These are phyloP conservation scores for Ilex aquifolium DNA, from an alignment of 257 asterid genomes.

Conservation along the genomic window DNA sequence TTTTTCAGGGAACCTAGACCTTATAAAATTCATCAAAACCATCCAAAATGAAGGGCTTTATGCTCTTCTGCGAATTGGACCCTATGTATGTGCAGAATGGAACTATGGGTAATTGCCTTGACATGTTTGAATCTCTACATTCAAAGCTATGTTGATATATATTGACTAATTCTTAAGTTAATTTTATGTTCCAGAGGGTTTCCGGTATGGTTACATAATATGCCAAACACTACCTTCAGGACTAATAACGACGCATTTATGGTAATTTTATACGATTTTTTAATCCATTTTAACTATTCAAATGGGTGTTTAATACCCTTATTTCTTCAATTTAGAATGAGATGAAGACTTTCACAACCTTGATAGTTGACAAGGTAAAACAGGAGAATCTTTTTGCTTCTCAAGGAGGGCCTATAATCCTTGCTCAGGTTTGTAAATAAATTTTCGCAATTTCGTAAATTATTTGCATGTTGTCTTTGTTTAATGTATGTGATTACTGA, in stretches of 20 bases:
- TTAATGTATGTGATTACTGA: not conserved
- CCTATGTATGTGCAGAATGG: conserved; percentile 52
- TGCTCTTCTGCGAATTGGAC: conserved; percentile 44
- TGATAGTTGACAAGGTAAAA: conserved; percentile 37
- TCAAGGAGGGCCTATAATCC: conserved; percentile 45
- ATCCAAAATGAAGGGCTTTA: conserved; percentile 38
- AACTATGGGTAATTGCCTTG: conserved; percentile 25
- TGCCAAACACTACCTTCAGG: conserved; percentile 26
- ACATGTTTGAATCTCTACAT: not conserved
- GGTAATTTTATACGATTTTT: conserved; percentile 15
- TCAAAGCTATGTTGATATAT: not conserved
- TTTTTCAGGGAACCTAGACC: conserved; percentile 28
- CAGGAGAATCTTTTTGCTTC: conserved; percentile 34
- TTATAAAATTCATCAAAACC: conserved; percentile 29
- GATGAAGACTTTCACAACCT: conserved; percentile 32
- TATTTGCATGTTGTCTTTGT: not conserved
- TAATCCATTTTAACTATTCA: not conserved
- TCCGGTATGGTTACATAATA: conserved; percentile 42
- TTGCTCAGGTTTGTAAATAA: conserved; percentile 37
- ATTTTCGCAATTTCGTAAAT: not conserved
- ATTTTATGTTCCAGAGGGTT: conserved; percentile 26
- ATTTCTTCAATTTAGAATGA: conserved; percentile 17
- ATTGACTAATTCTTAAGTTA: not conserved
- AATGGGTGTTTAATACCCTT: no score
- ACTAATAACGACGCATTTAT: conserved; percentile 26